Conservation (phyloP, 305 asterid species). For the Solanum aculeatissimum region DNA sequence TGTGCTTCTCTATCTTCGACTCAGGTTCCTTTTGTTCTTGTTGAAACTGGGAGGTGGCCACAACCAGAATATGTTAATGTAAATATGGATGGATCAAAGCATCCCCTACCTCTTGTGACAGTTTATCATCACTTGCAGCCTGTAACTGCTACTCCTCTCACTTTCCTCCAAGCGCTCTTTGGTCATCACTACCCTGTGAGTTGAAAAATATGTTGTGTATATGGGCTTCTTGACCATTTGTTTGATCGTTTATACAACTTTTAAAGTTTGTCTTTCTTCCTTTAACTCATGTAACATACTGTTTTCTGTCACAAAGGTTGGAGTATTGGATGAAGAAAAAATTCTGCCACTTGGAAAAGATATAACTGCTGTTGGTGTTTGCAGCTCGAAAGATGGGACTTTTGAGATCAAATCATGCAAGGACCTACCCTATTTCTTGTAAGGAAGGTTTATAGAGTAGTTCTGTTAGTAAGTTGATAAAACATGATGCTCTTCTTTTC, state of each 20-base stretch:
- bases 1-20: conserved; percentile 1
- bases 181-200: conserved; percentile 21
- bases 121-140: conserved; percentile 69
- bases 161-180: conserved; percentile 30
- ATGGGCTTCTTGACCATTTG: neutral
- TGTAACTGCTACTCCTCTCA: conserved; percentile 49
- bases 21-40: conserved; percentile 85
- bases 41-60: conserved; percentile 49
- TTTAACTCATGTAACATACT: neutral
- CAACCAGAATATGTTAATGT: conserved; percentile 53
- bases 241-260: neutral
- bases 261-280: neutral
- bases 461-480: neutral
- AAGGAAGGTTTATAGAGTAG: conserved; percentile 14
- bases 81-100: conserved; percentile 79
- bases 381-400: conserved; percentile 46
- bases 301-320: conserved; percentile 40
- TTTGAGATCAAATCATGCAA: conserved; percentile 64
- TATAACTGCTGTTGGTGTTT: conserved; percentile 71
- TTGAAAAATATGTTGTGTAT: neutral
- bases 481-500: neutral
- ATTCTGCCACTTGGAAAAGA: conserved; percentile 79
- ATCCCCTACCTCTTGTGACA: conserved; percentile 70
- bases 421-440: conserved; percentile 82
- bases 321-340: conserved; percentile 78